Evolutionary conservation across 305 asterid genomes (phyloP), one percentile per base, ranked within the genome.

Genomic region (Petunia hybrid): DNA sequence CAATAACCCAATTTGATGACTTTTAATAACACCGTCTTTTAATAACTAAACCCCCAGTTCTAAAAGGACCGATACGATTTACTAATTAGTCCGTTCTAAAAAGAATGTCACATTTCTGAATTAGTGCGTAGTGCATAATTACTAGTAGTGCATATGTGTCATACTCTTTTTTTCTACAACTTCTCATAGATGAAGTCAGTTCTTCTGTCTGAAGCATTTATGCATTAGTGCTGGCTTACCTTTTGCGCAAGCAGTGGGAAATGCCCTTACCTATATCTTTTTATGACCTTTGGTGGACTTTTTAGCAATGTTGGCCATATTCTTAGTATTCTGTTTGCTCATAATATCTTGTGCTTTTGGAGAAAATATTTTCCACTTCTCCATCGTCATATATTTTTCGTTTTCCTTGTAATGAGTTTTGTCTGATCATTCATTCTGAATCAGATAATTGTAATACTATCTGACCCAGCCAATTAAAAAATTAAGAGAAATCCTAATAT

Each of bases 401-500:
- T 35, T 63, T 40, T 66, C 40, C 5, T 39, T 6, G 2, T 63
- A 35, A 5, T 42, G 5, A 14, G 53, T 40, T 66, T 65, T 16
- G 16, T 66, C 74, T 66, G 13, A n/a, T 45, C 36, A 5, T 3
- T 66, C 35, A 51, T 40, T 14, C 46, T 5, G 71, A 66, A 3
- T 48, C 31, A 73, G 6, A 51, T 73, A 12, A 13, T 48, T 51
- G 59, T 73, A 63, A 13, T 48, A 51, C 36, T 53, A 53, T 13
- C 8, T 74, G 14, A 36, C 35, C 48, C 38, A 53, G 36, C 64
- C 22, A 79, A 66, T 38, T 65, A 65, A 38, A 41, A 48, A 63
- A 6, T 62, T 40, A 42, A 77, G 68, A 39, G 45, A 35, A 35
- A 3, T 57, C 83, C 81, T 85, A 77, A 42, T 78, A 61, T 73